Evolutionary conservation across 164 flowering plant species (phyloP).

Genomic region (Hamamelis virginiana): DNA sequence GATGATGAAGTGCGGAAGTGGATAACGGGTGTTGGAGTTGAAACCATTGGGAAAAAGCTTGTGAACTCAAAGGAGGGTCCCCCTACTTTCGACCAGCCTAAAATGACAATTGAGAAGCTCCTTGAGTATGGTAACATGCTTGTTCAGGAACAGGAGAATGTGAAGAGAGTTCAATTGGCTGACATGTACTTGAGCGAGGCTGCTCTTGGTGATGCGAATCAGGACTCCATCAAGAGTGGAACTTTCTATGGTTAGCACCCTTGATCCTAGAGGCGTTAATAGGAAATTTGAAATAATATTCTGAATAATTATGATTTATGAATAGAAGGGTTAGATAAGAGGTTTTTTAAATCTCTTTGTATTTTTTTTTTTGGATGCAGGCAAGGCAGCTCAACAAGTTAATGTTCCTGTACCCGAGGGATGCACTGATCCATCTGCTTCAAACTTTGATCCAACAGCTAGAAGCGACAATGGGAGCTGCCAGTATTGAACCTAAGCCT

Average conservation of each 20-base stretch:
- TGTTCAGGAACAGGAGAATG: constrained; percentile 29
- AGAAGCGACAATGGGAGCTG: constrained; percentile 42
- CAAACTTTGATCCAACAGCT: constrained; percentile 40
- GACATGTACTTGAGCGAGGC: constrained; percentile 47
- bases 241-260: constrained; percentile 35
- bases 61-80: constrained; percentile 51
- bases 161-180: constrained; percentile 14
- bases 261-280: not conserved
- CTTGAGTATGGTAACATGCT: constrained; percentile 49
- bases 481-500: too few relatives aligned
- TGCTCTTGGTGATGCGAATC: constrained; percentile 52
- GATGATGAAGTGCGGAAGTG: constrained; percentile 38
- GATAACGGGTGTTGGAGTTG: constrained; percentile 34
- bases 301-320: not conserved
- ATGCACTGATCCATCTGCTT: constrained; percentile 36
- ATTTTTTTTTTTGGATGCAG: constrained; percentile 30
- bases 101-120: constrained; percentile 41
- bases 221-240: constrained; percentile 36
- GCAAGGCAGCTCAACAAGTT: constrained; percentile 61
- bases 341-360: not conserved
- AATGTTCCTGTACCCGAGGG: constrained; percentile 49
- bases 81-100: constrained; percentile 39
- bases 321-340: not conserved
- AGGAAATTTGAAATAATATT: constrained; percentile 2
- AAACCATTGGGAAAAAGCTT: constrained; percentile 38